These are phyloP conservation scores for Penicillium psychrofluorescens DNA, from an alignment of 495 filamentous ascomycete species.

Conservation along the genomic window DNA sequence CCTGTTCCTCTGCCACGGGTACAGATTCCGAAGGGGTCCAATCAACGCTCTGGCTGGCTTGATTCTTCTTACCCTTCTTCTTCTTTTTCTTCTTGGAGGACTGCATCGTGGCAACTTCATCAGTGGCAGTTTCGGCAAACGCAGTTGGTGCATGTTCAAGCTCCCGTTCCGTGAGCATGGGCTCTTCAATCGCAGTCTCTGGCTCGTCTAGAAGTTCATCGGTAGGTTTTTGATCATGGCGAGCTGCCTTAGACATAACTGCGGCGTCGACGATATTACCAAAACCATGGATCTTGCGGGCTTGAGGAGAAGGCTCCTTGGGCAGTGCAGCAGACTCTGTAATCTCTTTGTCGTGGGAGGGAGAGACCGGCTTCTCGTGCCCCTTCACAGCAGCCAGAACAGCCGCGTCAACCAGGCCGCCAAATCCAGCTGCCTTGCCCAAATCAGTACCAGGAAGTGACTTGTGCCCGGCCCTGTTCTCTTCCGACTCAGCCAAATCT, in stretches of 20 bases:
- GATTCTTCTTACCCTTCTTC: conserved; percentile 28
- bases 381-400: conserved; percentile 16
- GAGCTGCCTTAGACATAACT: conserved; percentile 6
- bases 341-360: neutral
- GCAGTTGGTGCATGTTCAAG: conserved; percentile 2
- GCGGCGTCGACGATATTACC: conserved; percentile 21
- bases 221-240: neutral
- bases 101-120: conserved; percentile 6
- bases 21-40: conserved; percentile 5
- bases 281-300: conserved; percentile 7
- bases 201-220: conserved; percentile 7
- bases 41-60: conserved; percentile 13
- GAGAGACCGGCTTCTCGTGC: neutral
- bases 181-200: conserved; percentile 11
- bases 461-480: too few relatives aligned
- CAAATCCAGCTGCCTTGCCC: conserved; percentile 10
- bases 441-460: neutral
- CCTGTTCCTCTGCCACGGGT: neutral
- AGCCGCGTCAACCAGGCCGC: conserved; percentile 21
- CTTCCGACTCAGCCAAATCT: neutral
- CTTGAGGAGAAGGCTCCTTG: neutral
- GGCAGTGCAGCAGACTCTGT: neutral
- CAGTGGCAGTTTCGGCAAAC: conserved; percentile 5
- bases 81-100: conserved; percentile 33
- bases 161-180: neutral